Base-by-base conservation (phyloP, 2,329 filamentous ascomycete species). In the Talaromyces sp. region DNA sequence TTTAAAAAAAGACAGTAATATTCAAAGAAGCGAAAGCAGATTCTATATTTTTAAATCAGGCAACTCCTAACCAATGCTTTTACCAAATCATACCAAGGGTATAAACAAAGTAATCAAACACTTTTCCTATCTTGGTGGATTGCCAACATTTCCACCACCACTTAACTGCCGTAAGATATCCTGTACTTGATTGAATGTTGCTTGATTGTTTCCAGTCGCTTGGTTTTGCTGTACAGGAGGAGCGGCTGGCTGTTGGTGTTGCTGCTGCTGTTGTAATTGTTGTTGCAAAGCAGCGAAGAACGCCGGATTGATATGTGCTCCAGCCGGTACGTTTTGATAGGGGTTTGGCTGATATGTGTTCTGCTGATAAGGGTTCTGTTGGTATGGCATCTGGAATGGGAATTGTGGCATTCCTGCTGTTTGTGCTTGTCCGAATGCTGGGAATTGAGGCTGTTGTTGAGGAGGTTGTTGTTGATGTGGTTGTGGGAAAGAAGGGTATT, bases 301-400 rank as follows among this genome's bases (percentile, higher is more conserved):
- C 1, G 84, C 81, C 3, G 86, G 86, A 68, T 87, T 88, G 66
- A 87, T 81, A 69, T 85, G 85, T 10, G 83, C 78, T 67, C 82
- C 78, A 54, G 74, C 74, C 40, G 77, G 74, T 17, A 79, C 72
- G 47, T 78, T 72, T 38, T 72, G 73, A 63, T 77, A 77, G 6
- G 80, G 75, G 60, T 83, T 78, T 43, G 80, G 81, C 68, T 83
- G 85, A 7, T 54, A 60, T 49, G 78, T 22, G 3, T 34, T 54
- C n/a, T 54, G 51, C 51, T 71, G 73, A 65, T 77, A 77, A 6
- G 80, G 75, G 59, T 83, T 78, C 38, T 80, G 81, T 68, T 83
- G 85, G 5, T 56, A 60, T 60, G 78, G 77, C 54, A 76, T 73
- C 58, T 78, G 79, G 65, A 78, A 73, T 54, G 78, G 72, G 63